Evolutionary conservation across 345 rosid species (phyloP).

Genomic region (Leavenworthia alabamica): DNA sequence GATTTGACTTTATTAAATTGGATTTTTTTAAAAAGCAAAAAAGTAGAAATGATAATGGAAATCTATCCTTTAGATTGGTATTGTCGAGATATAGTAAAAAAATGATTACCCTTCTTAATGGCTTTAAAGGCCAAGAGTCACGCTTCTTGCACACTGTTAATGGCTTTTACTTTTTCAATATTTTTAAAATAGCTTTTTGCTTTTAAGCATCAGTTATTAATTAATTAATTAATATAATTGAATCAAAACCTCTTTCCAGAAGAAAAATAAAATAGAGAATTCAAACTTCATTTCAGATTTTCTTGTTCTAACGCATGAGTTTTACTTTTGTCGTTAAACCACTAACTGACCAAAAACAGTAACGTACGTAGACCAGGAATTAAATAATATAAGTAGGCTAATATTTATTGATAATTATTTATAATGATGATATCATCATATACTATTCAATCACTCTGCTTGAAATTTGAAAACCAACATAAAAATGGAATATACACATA

Average conservation of each 20-base stretch:
- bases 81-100: slow-evolving; percentile 11
- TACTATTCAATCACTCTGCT: not conserved
- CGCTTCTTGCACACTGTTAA: slow-evolving; percentile 29
- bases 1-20: slow-evolving; percentile 11
- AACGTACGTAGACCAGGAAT: not conserved
- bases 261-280: no score
- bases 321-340: slow-evolving; percentile 30
- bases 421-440: no score
- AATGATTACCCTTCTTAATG: slow-evolving; percentile 21
- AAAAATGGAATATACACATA: not conserved
- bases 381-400: not conserved
- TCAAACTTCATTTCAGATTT: slow-evolving; percentile 16
- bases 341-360: slow-evolving; percentile 24
- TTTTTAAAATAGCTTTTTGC: no score
- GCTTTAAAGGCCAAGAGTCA: no score
- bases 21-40: not conserved
- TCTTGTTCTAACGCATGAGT: slow-evolving; percentile 34
- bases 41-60: slow-evolving; percentile 13
- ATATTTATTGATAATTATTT: not conserved
- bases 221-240: no score
- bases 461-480: not conserved
- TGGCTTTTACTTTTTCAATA: no score
- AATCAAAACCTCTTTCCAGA: no score
- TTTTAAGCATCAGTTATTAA: no score
- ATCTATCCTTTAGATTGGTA: slow-evolving; percentile 5